Conservation (phyloP, 495 filamentous ascomycete species). For the Aspergillus kassunensis region DNA sequence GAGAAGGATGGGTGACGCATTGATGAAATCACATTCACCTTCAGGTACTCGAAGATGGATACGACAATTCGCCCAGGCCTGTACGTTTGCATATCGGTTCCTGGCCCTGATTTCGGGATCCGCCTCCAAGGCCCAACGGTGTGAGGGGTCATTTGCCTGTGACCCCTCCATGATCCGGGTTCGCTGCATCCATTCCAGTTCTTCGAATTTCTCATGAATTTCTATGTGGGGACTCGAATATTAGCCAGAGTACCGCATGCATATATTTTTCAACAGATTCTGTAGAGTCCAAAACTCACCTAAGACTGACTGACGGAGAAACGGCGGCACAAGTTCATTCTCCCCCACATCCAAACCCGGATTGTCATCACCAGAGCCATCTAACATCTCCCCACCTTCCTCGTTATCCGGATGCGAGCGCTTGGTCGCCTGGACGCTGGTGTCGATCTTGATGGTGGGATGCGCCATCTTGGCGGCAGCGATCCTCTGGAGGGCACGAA, state of each 20-base stretch:
- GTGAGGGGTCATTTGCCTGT: constrained; percentile 35
- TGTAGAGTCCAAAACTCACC: constrained; percentile 30
- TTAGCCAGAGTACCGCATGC: too few species aligned
- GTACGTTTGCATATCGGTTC: constrained; percentile 82
- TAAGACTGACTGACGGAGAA: constrained; percentile 38
- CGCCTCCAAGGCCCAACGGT: constrained; percentile 49
- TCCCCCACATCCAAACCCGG: constrained; percentile 32
- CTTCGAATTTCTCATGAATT: constrained; percentile 46
- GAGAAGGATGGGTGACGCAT: constrained; percentile 83
- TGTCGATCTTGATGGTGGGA: constrained; percentile 46
- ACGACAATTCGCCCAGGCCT: constrained; percentile 81
- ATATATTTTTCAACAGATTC: too few species aligned
- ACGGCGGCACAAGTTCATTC: constrained; percentile 39
- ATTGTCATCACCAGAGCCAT: constrained; percentile 30
- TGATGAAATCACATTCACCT: constrained; percentile 86
- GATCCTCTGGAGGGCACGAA: constrained; percentile 43
- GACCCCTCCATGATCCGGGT: constrained; percentile 33
- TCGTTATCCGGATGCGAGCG: constrained; percentile 38
- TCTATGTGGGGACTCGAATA: constrained; percentile 21
- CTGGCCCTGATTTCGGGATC: constrained; percentile 49
- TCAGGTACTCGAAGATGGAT: constrained; percentile 78
- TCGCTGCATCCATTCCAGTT: constrained; percentile 46
- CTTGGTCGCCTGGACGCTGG: constrained; percentile 39
- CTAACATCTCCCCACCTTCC: constrained; percentile 27
- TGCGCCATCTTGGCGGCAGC: constrained; percentile 46